A percentile compares a stretch with the other conserved stretches of the same genome.
Evolutionary conservation across 2,329 filamentous ascomycete species (phyloP).

Genomic region (Claviceps arundinis): DNA sequence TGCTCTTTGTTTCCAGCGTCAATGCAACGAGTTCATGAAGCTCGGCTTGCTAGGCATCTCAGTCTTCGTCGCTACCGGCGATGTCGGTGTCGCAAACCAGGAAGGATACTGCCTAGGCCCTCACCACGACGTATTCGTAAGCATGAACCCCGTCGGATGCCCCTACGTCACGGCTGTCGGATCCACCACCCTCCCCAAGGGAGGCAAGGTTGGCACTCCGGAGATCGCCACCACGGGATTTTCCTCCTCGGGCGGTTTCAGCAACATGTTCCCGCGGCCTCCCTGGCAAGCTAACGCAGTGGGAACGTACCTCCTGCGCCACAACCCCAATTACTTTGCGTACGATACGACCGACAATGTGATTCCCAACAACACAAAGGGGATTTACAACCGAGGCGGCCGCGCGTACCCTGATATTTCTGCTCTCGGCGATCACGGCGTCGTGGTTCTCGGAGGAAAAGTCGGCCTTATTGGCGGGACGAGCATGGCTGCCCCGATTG

Average conservation of each 20-base stretch:
- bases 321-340: constrained; percentile 8
- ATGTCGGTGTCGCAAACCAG: constrained; percentile 10
- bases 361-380: constrained; percentile 6
- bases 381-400: constrained; percentile 30
- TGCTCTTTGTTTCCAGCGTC: constrained; percentile 14
- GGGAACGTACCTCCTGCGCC: constrained; percentile 6
- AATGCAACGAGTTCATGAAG: constrained; percentile 32
- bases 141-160: constrained; percentile 31
- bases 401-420: constrained; percentile 36
- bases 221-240: constrained; percentile 19
- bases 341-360: constrained; percentile 9
- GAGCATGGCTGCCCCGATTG: constrained; percentile 23
- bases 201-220: constrained; percentile 2
- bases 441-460: constrained; percentile 28
- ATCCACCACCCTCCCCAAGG: constrained; percentile 25
- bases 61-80: constrained; percentile 25
- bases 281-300: constrained; percentile 28
- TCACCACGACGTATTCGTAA: constrained; percentile 31
- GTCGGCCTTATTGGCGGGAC: constrained; percentile 35
- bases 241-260: constrained; percentile 35
- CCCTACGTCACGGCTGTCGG: constrained; percentile 38
- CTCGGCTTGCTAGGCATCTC: constrained; percentile 29
- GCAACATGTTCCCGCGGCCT: constrained; percentile 33
- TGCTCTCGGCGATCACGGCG: constrained; percentile 30
- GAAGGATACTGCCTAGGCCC: constrained; percentile 9